Conservation (phyloP, 78 protist genomes). For the Capsaspora owczarzaki region DNA sequence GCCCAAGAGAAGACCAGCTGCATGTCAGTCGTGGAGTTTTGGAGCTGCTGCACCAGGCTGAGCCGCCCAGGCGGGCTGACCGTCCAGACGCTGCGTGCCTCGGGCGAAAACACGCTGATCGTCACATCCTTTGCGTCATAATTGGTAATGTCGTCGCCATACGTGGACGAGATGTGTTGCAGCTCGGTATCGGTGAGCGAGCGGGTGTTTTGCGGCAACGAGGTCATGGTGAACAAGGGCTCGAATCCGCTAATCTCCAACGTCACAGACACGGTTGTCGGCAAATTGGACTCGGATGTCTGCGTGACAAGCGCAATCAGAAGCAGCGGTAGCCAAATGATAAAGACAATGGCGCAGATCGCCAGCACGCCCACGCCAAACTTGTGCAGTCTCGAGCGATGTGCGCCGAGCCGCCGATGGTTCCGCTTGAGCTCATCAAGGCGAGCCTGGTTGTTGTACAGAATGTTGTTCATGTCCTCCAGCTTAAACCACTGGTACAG, state of each 20-base stretch:
- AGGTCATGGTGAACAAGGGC: neutral
- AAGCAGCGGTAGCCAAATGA: constrained; percentile 64
- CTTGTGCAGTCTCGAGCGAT: neutral
- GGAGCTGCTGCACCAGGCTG: neutral
- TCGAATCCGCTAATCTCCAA: neutral
- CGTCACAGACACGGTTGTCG: neutral
- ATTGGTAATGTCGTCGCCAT: neutral
- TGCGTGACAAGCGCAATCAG: neutral
- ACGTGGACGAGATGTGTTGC: neutral
- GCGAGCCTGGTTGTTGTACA: neutral
- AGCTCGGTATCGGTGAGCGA: neutral
- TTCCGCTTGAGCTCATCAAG: neutral
- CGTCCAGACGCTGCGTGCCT: neutral
- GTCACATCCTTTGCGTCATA: neutral
- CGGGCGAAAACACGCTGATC: neutral
- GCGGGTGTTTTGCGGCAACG: neutral
- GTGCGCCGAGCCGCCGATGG: neutral
- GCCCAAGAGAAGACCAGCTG: too few species aligned
- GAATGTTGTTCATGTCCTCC: constrained; percentile 36
- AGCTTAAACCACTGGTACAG: constrained; percentile 62
- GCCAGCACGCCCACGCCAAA: constrained; percentile 38
- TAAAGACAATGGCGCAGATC: constrained; percentile 32
- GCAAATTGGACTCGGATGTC: neutral
- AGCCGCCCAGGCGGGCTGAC: neutral
- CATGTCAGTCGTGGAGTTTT: neutral